phyloP scores from a whole-genome alignment of 2,329 filamentous ascomycete species.

The Sporothrix mexicana region DNA sequence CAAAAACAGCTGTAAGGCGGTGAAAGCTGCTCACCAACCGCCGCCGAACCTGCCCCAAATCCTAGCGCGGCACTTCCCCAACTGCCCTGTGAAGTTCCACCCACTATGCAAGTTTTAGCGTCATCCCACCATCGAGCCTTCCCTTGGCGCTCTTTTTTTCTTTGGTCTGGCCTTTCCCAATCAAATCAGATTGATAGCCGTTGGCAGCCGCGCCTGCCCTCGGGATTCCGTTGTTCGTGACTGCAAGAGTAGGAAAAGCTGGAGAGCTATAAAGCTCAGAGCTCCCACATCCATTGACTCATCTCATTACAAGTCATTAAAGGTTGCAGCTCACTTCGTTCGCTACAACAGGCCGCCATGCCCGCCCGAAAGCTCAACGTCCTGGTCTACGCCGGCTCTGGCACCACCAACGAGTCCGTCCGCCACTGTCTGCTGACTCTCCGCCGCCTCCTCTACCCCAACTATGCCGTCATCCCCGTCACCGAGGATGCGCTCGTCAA shows the following conservation, averaged over 20 bases:
- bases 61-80: background rate
- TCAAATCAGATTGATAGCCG: slow-evolving; percentile 17
- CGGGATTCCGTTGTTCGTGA: background rate
- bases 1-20: slow-evolving; percentile 23
- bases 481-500: slow-evolving; percentile 79
- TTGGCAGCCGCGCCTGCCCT: slow-evolving; percentile 22
- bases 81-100: slow-evolving; percentile 15
- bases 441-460: slow-evolving; percentile 81
- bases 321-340: too few relatives aligned
- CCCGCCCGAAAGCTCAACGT: slow-evolving; percentile 79
- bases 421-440: slow-evolving; percentile 87
- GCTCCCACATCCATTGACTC: background rate
- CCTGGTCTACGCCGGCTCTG: slow-evolving; percentile 85
- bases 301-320: background rate
- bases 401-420: slow-evolving; percentile 86
- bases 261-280: slow-evolving; percentile 3
- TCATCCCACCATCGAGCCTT: slow-evolving; percentile 20
- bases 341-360: slow-evolving; percentile 54
- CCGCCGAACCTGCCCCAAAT: background rate
- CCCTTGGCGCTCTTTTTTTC: background rate
- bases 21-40: background rate
- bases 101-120: background rate
- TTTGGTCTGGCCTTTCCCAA: background rate
- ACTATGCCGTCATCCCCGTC: slow-evolving; percentile 91
- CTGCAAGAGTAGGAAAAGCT: background rate